Evolutionary conservation across 257 asterid species (phyloP).

Genomic region (Eustoma russellianum): DNA sequence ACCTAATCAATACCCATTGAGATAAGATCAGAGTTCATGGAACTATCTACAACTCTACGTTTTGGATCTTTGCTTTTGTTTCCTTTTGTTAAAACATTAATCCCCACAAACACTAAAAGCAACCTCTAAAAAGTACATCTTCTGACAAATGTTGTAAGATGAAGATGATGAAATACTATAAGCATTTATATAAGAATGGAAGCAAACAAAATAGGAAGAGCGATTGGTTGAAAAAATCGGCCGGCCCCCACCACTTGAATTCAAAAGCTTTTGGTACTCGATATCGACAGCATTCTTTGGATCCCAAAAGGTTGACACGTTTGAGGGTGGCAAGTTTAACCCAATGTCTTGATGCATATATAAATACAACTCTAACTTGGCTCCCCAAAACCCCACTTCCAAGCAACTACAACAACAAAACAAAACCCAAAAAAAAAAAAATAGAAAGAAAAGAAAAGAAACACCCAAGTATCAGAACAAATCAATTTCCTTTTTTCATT

Average conservation of each 20-base stretch:
- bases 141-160: slow-evolving; percentile 10
- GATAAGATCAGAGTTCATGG: too few species aligned
- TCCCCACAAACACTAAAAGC: background rate
- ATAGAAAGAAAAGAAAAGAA: too few species aligned
- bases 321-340: slow-evolving; percentile 3
- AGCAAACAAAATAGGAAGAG: background rate
- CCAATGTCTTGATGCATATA: slow-evolving; percentile 31
- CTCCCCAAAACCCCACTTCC: slow-evolving; percentile 30
- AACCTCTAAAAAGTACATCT: too few species aligned
- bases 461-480: slow-evolving; percentile 4
- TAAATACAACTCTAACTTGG: slow-evolving; percentile 16
- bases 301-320: slow-evolving; percentile 50
- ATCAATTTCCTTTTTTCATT: slow-evolving; percentile 10
- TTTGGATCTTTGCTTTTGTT: background rate
- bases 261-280: background rate
- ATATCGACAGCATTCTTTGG: background rate
- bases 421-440: too few species aligned
- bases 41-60: background rate
- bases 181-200: background rate
- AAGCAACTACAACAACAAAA: slow-evolving; percentile 31
- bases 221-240: slow-evolving; percentile 12
- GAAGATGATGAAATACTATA: background rate
- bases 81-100: slow-evolving; percentile 2
- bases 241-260: slow-evolving; percentile 3
- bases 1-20: too few species aligned